Conservation (phyloP, 192 early-diverging fungal genomes). For the Chytriomyces confervae region DNA sequence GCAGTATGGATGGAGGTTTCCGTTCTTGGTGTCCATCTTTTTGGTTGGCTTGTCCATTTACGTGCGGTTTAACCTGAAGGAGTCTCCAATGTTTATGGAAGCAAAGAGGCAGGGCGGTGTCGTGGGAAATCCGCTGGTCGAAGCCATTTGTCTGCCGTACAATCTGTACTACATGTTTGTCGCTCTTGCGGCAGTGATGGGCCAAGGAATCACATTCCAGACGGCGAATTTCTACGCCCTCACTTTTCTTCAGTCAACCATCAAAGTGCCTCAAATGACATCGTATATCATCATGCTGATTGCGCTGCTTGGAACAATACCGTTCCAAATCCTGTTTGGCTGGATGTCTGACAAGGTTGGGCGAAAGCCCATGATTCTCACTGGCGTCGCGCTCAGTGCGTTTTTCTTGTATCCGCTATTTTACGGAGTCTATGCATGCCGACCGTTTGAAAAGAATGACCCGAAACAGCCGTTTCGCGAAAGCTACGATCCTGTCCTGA, state of each 20-base stretch:
- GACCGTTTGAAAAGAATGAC: slow-evolving; percentile 30
- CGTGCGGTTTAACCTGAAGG: slow-evolving; percentile 36
- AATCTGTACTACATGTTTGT: slow-evolving; percentile 24
- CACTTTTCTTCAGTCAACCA: background rate
- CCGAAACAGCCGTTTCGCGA: slow-evolving; percentile 12
- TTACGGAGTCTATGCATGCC: slow-evolving; percentile 3
- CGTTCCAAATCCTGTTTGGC: slow-evolving; percentile 32
- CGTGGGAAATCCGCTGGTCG: background rate
- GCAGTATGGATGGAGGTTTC: slow-evolving; percentile 43
- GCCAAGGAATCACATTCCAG: slow-evolving; percentile 30
- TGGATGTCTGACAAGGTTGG: slow-evolving; percentile 40
- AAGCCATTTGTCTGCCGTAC: slow-evolving; percentile 6
- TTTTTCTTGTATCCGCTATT: slow-evolving; percentile 37
- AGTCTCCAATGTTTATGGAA: slow-evolving; percentile 35
- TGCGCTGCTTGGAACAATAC: slow-evolving; percentile 16
- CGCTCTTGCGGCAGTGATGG: slow-evolving; percentile 31
- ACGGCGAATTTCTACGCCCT: slow-evolving; percentile 22
- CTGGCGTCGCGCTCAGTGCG: slow-evolving; percentile 22
- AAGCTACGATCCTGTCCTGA: slow-evolving; percentile 12
- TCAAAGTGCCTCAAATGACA: background rate
- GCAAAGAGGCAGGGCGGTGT: slow-evolving; percentile 22
- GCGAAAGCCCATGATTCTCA: slow-evolving; percentile 34
- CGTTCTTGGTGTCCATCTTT: slow-evolving; percentile 41
- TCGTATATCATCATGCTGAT: slow-evolving; percentile 28
- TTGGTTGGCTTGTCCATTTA: slow-evolving; percentile 35